Evolutionary conservation across 805 yeast species (phyloP).

Genomic region (Lachancea meyersii): DNA sequence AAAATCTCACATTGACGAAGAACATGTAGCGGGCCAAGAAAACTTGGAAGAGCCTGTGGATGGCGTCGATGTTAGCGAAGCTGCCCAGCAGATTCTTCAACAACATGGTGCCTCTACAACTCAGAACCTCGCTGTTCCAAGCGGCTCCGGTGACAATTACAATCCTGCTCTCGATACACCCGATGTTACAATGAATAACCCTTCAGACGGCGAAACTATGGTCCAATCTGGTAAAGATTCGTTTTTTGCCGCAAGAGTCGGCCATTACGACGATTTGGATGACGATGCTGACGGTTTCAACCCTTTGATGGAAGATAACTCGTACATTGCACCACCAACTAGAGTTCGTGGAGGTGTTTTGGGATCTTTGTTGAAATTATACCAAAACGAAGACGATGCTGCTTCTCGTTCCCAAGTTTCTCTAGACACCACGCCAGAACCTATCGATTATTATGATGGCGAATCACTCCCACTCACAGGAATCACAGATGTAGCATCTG

Average conservation of each 20-base stretch:
- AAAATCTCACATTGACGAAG: conserved; percentile 33
- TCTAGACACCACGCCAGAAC: conserved; percentile 13
- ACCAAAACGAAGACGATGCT: conserved; percentile 37
- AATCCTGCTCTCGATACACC: background rate
- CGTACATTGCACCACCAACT: conserved; percentile 51
- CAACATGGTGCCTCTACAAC: conserved; percentile 37
- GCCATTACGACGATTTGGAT: conserved; percentile 33
- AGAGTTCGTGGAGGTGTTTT: conserved; percentile 81
- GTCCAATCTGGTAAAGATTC: conserved; percentile 17
- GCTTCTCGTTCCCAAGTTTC: conserved; percentile 16
- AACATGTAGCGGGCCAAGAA: conserved; percentile 24
- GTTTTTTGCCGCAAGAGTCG: conserved; percentile 40
- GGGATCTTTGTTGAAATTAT: conserved; percentile 67
- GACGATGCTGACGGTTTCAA: conserved; percentile 34
- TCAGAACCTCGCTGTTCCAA: conserved; percentile 12
- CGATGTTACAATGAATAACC: conserved; percentile 5
- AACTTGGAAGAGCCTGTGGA: conserved; percentile 37
- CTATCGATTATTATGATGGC: conserved; percentile 3
- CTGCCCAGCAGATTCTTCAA: conserved; percentile 50
- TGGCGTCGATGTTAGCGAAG: conserved; percentile 40
- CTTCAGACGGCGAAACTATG: conserved; percentile 18
- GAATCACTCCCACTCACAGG: conserved; percentile 6
- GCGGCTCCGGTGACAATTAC: too few species aligned
- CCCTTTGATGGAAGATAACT: conserved; percentile 16
- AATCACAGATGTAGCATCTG: conserved; percentile 3